phyloP scores from a whole-genome alignment of 1,139 yeast genomes.

The Nakaseomyces kungkrabaensis region DNA sequence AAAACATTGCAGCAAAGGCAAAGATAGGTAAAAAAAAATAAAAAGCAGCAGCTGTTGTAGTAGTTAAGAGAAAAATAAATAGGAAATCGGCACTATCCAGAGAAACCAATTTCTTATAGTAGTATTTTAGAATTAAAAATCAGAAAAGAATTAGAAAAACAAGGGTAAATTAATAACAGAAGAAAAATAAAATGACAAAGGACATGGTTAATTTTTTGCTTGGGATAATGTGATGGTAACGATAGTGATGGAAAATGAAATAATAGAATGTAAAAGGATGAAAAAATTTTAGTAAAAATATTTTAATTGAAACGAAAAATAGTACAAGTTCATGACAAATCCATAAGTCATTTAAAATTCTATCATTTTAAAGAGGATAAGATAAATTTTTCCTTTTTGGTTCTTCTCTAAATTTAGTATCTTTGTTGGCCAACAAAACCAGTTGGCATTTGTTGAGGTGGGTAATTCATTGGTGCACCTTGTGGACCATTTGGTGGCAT shows the following conservation, averaged over 20 bases:
- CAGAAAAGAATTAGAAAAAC: neutral
- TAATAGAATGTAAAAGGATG: conserved; percentile 1
- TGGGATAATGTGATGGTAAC: neutral
- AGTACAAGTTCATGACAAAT: conserved; percentile 4
- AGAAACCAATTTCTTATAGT: neutral
- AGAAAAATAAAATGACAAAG: neutral
- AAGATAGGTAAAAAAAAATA: neutral
- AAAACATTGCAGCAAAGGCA: neutral
- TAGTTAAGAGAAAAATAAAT: neutral
- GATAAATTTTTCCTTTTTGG: neutral
- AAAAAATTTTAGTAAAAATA: conserved; percentile 5
- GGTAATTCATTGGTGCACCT: conserved; percentile 2
- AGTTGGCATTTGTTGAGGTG: conserved; percentile 4
- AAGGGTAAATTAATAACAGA: neutral
- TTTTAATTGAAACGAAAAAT: conserved; percentile 4
- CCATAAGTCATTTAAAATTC: conserved; percentile 7
- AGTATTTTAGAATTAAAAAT: neutral
- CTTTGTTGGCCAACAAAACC: conserved; percentile 2
- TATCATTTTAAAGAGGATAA: neutral
- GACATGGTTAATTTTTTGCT: neutral
- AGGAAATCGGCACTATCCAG: neutral
- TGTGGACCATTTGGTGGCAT: conserved; percentile 9
- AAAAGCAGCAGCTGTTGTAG: neutral
- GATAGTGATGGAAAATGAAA: neutral
- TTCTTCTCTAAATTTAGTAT: neutral